phyloP scores from a whole-genome alignment of 2,329 filamentous ascomycete genomes.

The Fusarium anguioides region DNA sequence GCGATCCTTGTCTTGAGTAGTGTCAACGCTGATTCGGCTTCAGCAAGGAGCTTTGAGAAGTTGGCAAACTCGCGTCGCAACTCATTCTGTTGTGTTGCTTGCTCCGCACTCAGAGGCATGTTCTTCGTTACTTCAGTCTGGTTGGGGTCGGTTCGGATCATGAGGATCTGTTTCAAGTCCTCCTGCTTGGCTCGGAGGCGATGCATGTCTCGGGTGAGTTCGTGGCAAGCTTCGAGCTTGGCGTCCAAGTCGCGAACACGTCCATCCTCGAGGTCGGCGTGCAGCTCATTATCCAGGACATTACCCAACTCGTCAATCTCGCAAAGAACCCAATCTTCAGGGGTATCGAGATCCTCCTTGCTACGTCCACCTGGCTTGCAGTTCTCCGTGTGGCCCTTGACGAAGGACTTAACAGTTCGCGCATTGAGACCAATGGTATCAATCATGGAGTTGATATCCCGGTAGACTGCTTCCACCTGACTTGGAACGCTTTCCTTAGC shows the following conservation, averaged over 20 bases:
- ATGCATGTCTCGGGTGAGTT: slow-evolving; percentile 75
- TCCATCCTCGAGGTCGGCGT: slow-evolving; percentile 72
- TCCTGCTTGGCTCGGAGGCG: slow-evolving; percentile 80
- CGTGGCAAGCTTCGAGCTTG: slow-evolving; percentile 75
- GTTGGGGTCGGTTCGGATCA: slow-evolving; percentile 74
- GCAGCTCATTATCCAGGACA: slow-evolving; percentile 73
- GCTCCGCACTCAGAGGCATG: slow-evolving; percentile 85
- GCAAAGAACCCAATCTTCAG: slow-evolving; percentile 77
- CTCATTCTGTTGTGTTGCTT: slow-evolving; percentile 84
- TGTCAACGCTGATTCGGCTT: slow-evolving; percentile 83
- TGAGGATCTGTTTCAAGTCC: slow-evolving; percentile 81
- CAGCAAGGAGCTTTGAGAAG: slow-evolving; percentile 78
- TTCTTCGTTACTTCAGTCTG: slow-evolving; percentile 72
- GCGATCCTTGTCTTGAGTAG: slow-evolving; percentile 83
- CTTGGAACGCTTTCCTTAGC: slow-evolving; percentile 68
- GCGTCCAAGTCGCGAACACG: slow-evolving; percentile 74
- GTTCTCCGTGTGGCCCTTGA: slow-evolving; percentile 73
- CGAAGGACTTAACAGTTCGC: slow-evolving; percentile 71
- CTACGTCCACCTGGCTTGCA: slow-evolving; percentile 65
- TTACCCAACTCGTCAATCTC: slow-evolving; percentile 77
- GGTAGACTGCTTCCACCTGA: slow-evolving; percentile 75
- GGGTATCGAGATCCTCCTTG: slow-evolving; percentile 74
- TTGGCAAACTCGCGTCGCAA: slow-evolving; percentile 79
- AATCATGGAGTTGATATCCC: slow-evolving; percentile 93
- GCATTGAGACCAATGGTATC: slow-evolving; percentile 89